A percentile compares a stretch with the other conserved stretches of the same genome.
Evolutionary conservation across 208 protist genomes (phyloP).

Genomic region (Trypanosoma lewisi): DNA sequence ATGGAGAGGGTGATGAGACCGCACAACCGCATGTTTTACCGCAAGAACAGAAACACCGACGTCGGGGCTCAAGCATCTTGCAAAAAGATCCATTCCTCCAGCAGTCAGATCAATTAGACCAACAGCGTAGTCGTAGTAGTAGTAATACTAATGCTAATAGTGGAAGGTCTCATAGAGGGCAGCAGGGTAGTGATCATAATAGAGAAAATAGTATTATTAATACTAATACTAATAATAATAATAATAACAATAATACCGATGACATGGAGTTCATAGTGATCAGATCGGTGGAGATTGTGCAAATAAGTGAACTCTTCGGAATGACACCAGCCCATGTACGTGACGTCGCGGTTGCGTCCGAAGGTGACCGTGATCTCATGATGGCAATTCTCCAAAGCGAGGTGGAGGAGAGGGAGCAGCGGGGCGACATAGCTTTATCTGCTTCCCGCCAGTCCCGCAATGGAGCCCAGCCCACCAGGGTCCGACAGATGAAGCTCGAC

Average conservation of each 20-base stretch:
- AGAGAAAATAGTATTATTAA: neutral
- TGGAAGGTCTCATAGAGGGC: no score
- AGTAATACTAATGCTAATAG: no score
- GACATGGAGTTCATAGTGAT: slow-evolving; percentile 28
- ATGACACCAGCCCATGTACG: slow-evolving; percentile 42
- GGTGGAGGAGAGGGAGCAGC: slow-evolving; percentile 23
- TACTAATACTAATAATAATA: neutral
- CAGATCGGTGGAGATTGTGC: slow-evolving; percentile 51
- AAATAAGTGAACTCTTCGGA: slow-evolving; percentile 35
- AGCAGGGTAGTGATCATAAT: neutral
- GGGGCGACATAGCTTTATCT: slow-evolving; percentile 16
- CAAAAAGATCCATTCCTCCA: neutral
- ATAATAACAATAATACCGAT: neutral
- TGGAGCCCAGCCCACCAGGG: neutral
- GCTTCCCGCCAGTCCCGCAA: slow-evolving; percentile 14
- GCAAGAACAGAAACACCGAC: neutral
- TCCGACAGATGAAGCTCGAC: slow-evolving; percentile 21
- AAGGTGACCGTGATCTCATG: slow-evolving; percentile 64
- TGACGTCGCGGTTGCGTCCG: slow-evolving; percentile 56
- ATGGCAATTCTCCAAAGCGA: slow-evolving; percentile 53
- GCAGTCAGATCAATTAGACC: neutral
- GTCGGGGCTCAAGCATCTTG: neutral
- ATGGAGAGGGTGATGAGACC: neutral
- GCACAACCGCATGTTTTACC: neutral
- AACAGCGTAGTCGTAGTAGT: neutral